Conservation (phyloP, 164 flowering plant species). For the Kalanchoe fedtschenkoi region DNA sequence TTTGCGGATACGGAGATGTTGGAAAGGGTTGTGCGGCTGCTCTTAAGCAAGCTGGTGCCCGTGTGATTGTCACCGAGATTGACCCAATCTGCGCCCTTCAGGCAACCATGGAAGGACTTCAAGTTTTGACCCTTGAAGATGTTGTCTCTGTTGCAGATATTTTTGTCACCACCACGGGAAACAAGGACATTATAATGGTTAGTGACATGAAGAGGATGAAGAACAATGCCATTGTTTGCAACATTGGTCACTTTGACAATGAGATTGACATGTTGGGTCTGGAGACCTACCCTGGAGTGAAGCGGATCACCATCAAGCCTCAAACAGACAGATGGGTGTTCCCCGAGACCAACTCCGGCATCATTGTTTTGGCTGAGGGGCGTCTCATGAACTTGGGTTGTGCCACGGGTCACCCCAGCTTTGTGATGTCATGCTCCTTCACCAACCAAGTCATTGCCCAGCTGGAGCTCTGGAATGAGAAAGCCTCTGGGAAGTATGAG, state of each 20-base stretch:
- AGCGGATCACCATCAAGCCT: slow-evolving; percentile 79
- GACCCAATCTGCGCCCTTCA: slow-evolving; percentile 79
- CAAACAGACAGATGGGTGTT: slow-evolving; percentile 77
- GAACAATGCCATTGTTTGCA: slow-evolving; percentile 80
- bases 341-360: slow-evolving; percentile 58
- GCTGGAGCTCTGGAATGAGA: slow-evolving; percentile 76
- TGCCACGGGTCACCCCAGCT: slow-evolving; percentile 81
- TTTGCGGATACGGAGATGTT: slow-evolving; percentile 67
- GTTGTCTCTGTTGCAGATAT: slow-evolving; percentile 55
- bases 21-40: slow-evolving; percentile 78
- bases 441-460: slow-evolving; percentile 64
- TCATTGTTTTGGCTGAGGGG: slow-evolving; percentile 69
- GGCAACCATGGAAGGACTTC: slow-evolving; percentile 67
- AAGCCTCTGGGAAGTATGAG: slow-evolving; percentile 32
- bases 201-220: slow-evolving; percentile 72
- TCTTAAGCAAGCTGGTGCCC: slow-evolving; percentile 59
- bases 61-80: slow-evolving; percentile 67
- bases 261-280: slow-evolving; percentile 70
- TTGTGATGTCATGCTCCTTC: slow-evolving; percentile 43
- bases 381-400: slow-evolving; percentile 79
- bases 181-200: slow-evolving; percentile 77
- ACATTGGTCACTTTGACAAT: slow-evolving; percentile 77
- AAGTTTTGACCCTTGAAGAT: slow-evolving; percentile 47
- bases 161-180: slow-evolving; percentile 76
- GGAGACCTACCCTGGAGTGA: slow-evolving; percentile 63